Conservation (phyloP, 1,284 basidiomycete genomes). For the Caloboletus firmus region DNA sequence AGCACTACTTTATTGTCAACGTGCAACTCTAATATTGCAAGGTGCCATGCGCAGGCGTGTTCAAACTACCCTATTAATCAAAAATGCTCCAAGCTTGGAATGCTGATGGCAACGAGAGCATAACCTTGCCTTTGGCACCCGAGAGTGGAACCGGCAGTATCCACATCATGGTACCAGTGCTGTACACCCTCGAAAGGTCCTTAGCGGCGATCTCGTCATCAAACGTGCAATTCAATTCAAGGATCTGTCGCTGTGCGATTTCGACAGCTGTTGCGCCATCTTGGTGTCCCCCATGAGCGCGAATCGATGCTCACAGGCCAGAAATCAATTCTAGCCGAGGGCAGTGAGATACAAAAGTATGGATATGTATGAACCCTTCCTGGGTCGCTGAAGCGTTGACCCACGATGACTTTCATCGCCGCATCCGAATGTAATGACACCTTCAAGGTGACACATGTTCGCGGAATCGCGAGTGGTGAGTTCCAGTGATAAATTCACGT, state of each 20-base stretch:
- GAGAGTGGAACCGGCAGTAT: neutral
- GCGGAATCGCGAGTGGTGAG: too few species aligned
- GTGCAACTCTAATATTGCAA: too few species aligned
- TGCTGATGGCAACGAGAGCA: too few species aligned
- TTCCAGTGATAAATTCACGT: neutral
- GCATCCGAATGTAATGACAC: neutral
- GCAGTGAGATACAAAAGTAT: neutral
- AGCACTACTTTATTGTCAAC: constrained; percentile 2
- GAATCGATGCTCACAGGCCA: neutral
- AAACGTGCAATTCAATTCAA: neutral
- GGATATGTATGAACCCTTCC: too few species aligned
- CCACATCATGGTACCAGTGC: neutral
- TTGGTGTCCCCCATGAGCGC: neutral
- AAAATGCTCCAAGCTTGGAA: too few species aligned
- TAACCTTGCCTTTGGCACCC: too few species aligned
- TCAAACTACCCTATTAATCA: too few species aligned
- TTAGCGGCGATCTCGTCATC: neutral
- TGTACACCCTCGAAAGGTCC: neutral
- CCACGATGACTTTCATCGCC: neutral
- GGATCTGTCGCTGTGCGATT: neutral
- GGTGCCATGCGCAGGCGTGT: too few species aligned
- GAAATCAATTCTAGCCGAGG: neutral
- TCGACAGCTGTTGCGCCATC: neutral
- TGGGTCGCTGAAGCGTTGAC: too few species aligned
- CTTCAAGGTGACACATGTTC: too few species aligned